A percentile compares a stretch with the other conserved stretches of the same genome.
These are phyloP conservation scores for Lanmaoa pseudosensibilis DNA, from an alignment of 768 basidiomycete species.

Conservation along the genomic window DNA sequence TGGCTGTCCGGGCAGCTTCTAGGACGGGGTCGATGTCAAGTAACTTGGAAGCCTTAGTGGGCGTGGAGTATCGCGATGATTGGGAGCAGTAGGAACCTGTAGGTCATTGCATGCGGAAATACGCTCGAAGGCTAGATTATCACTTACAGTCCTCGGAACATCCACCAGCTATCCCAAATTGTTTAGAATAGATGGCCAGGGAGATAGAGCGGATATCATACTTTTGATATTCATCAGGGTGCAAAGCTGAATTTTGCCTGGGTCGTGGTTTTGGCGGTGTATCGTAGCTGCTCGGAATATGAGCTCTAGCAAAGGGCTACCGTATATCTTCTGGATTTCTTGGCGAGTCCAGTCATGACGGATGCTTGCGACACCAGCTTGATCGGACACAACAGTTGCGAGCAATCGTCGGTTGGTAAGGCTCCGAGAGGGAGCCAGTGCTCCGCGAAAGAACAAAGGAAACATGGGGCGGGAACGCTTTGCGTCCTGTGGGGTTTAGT, in stretches of 20 bases:
- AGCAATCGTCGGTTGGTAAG: conserved; percentile 45
- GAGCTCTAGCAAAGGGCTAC: conserved; percentile 83
- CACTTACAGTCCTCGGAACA: conserved; percentile 90
- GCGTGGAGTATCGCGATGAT: conserved; percentile 87
- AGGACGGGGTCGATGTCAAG: conserved; percentile 91
- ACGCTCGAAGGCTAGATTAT: conserved; percentile 1
- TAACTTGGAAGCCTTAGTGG: conserved; percentile 84
- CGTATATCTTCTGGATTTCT: conserved; percentile 85
- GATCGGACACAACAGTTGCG: conserved; percentile 50
- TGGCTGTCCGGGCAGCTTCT: conserved; percentile 89
- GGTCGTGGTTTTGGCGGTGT: conserved; percentile 85
- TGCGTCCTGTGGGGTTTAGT: neutral
- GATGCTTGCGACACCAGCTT: conserved; percentile 22
- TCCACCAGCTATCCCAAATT: conserved; percentile 68
- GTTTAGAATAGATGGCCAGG: conserved; percentile 8
- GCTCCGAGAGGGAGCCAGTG: conserved; percentile 9
- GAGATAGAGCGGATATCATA: conserved; percentile 42
- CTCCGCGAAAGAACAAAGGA: conserved; percentile 3
- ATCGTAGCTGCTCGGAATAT: conserved; percentile 83
- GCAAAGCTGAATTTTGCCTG: conserved; percentile 90
- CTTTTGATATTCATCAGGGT: conserved; percentile 99
- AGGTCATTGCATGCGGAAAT: neutral
- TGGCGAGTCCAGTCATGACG: conserved; percentile 71
- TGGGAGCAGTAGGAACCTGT: conserved; percentile 97
- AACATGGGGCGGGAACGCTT: conserved; percentile 12